Percentiles rank a stretch among this genome's conserved stretches.
phyloP scores from a whole-genome alignment of 1,284 basidiomycete species.

The Fomitopsis pinicola region DNA sequence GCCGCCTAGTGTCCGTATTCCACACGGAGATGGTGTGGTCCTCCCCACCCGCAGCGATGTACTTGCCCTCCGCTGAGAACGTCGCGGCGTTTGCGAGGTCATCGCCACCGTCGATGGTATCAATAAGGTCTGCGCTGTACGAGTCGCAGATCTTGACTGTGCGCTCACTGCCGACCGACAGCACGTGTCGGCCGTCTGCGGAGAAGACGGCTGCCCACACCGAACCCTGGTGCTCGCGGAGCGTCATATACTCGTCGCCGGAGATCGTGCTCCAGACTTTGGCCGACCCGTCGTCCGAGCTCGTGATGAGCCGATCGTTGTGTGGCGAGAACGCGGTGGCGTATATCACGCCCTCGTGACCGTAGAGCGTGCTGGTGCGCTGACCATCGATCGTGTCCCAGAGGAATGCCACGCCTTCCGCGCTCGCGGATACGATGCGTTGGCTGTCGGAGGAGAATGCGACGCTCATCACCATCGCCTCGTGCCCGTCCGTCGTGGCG shows the following conservation, averaged over 20 bases:
- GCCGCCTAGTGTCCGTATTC: constrained; percentile 9
- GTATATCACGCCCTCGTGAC: constrained; percentile 9
- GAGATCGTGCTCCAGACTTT: constrained; percentile 8
- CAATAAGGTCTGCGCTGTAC: constrained; percentile 9
- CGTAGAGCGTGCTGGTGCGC: constrained; percentile 5
- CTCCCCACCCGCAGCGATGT: constrained; percentile 12
- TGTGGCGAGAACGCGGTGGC: constrained; percentile 16
- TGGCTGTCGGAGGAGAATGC: constrained; percentile 18
- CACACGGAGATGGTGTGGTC: constrained; percentile 23
- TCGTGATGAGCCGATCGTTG: constrained; percentile 10
- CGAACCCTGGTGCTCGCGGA: constrained; percentile 7
- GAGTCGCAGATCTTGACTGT: constrained; percentile 13
- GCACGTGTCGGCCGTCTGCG: constrained; percentile 18
- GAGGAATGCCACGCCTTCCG: constrained; percentile 13
- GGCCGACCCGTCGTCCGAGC: constrained; percentile 11
- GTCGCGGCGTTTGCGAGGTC: constrained; percentile 13
- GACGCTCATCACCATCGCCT: constrained; percentile 15
- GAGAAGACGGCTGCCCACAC: constrained; percentile 18
- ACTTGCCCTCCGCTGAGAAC: constrained; percentile 20
- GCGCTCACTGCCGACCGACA: constrained; percentile 17
- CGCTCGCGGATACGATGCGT: constrained; percentile 15
- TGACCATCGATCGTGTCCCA: constrained; percentile 14
- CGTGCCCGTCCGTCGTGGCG: constrained; percentile 14
- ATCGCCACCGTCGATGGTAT: constrained; percentile 12
- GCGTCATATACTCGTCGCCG: constrained; percentile 2